Evolutionary conservation across 176 grass and related monocot species (phyloP).

Genomic region (Dendrocalamus sinicus): DNA sequence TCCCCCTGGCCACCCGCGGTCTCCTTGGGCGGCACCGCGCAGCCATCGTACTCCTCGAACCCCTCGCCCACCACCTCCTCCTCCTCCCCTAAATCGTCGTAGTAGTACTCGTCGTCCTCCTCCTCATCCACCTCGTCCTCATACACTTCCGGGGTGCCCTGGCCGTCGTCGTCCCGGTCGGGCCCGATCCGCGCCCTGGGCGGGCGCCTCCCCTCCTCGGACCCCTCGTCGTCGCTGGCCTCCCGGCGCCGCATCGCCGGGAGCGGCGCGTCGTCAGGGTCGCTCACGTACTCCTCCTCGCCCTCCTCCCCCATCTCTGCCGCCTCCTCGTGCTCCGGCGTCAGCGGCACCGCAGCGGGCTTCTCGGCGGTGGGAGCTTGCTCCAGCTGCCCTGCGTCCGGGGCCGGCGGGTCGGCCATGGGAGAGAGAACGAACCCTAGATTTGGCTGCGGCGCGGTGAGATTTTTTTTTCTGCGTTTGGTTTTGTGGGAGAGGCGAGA

Average conservation of each 20-base stretch:
- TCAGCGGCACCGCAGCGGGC: slow-evolving; percentile 31
- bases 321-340: slow-evolving; percentile 46
- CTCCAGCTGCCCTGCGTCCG: slow-evolving; percentile 35
- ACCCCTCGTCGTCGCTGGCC: slow-evolving; percentile 90
- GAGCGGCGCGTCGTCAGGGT: slow-evolving; percentile 77
- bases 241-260: slow-evolving; percentile 81
- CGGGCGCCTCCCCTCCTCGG: slow-evolving; percentile 53
- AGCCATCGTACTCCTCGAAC: slow-evolving; percentile 47
- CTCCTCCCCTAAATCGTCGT: slow-evolving; percentile 52
- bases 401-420: slow-evolving; percentile 54
- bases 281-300: slow-evolving; percentile 81
- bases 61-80: slow-evolving; percentile 44
- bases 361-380: slow-evolving; percentile 14
- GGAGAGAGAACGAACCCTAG: slow-evolving; percentile 55
- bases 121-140: slow-evolving; percentile 72
- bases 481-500: slow-evolving; percentile 29
- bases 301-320: slow-evolving; percentile 26
- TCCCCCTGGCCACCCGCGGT: slow-evolving; percentile 20
- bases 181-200: slow-evolving; percentile 53
- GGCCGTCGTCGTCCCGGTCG: slow-evolving; percentile 75
- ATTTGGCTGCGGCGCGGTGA: slow-evolving; percentile 44
- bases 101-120: slow-evolving; percentile 49
- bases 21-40: slow-evolving; percentile 34
- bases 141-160: slow-evolving; percentile 72
- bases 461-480: slow-evolving; percentile 37